Conservation (phyloP, 192 early-diverging fungal genomes). For the Oehlia diaphana region DNA sequence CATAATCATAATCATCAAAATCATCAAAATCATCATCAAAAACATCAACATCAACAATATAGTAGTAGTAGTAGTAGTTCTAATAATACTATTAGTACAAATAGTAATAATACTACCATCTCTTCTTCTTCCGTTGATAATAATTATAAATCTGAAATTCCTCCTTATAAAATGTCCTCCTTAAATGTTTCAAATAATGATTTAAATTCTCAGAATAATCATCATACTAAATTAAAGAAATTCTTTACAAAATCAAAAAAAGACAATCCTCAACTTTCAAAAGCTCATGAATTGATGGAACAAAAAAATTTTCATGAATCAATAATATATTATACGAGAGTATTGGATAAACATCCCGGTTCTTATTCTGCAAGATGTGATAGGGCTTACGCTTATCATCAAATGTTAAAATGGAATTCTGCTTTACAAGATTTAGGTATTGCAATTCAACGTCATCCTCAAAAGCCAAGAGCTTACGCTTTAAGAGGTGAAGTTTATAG, state of each 20-base stretch:
- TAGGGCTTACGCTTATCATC: conserved; percentile 7
- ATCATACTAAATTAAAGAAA: background rate
- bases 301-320: background rate
- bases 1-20: no score
- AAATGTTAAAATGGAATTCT: background rate
- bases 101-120: background rate
- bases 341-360: background rate
- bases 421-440: conserved; percentile 9
- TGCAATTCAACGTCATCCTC: background rate
- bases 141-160: background rate
- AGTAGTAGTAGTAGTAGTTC: background rate
- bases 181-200: background rate
- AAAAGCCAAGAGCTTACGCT: conserved; percentile 1
- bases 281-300: background rate
- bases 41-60: background rate
- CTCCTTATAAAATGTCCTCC: background rate
- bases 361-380: conserved; percentile 3
- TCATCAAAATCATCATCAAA: no score
- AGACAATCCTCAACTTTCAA: background rate
- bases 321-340: background rate
- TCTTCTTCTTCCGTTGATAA: background rate
- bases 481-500: conserved; percentile 7
- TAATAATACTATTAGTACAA: background rate
- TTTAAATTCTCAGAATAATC: background rate
- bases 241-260: background rate